Evolutionary conservation across 441 rosid genomes (phyloP).

Genomic region (Croton setiger): DNA sequence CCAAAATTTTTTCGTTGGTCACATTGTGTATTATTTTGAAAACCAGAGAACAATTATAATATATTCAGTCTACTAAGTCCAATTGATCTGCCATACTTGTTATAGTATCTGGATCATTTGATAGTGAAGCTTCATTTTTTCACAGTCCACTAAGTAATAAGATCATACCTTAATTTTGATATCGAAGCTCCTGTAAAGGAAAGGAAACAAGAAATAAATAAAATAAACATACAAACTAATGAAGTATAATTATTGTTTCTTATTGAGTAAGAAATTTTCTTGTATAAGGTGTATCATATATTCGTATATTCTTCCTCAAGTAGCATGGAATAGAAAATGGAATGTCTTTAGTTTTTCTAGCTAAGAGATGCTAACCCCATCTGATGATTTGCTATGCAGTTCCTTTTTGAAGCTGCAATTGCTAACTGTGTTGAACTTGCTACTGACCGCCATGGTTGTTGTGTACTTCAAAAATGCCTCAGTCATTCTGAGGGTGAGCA

Average conservation of each 20-base stretch:
- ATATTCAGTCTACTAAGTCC: background rate
- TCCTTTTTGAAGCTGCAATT: slow-evolving; percentile 64
- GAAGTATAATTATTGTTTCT: background rate
- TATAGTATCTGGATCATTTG: no score
- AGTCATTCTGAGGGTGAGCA: slow-evolving; percentile 52
- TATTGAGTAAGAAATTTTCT: background rate
- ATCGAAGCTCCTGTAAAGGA: background rate
- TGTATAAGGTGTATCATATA: background rate
- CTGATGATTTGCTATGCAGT: slow-evolving; percentile 37
- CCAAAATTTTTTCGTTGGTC: slow-evolving; percentile 2
- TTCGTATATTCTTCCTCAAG: background rate
- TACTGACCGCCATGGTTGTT: slow-evolving; percentile 80
- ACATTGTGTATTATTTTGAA: background rate
- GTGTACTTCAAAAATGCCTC: slow-evolving; percentile 84
- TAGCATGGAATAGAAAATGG: background rate
- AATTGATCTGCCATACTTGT: background rate
- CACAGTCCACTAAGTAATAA: background rate
- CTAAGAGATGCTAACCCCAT: background rate
- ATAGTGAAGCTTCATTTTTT: background rate
- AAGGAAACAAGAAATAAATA: no score
- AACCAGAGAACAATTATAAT: background rate
- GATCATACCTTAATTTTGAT: no score
- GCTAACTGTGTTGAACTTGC: slow-evolving; percentile 72
- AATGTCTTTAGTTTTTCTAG: slow-evolving; percentile 2
- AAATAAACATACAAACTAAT: background rate